Evolutionary conservation across 2,329 filamentous ascomycete species (phyloP).

Genomic region (Xylariaceae sp.): DNA sequence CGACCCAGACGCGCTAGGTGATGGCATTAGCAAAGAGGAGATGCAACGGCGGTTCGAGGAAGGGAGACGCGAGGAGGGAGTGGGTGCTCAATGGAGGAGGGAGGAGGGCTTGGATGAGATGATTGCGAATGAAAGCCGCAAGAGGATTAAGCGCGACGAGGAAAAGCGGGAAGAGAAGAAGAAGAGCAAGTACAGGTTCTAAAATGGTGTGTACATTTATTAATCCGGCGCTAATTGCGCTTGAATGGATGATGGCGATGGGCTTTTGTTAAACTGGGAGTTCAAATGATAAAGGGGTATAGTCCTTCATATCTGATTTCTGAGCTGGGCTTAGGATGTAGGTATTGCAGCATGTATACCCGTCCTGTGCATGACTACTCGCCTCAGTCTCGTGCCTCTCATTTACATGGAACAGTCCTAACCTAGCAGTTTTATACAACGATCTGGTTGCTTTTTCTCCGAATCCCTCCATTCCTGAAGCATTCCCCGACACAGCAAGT

Average conservation of each 20-base stretch:
- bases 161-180: slow-evolving; percentile 67
- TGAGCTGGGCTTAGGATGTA: neutral
- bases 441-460: neutral
- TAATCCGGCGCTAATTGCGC: neutral
- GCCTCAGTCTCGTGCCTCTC: neutral
- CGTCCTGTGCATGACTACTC: neutral
- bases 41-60: slow-evolving; percentile 75
- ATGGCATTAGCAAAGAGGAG: slow-evolving; percentile 78
- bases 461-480: no score
- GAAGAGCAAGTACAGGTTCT: slow-evolving; percentile 47
- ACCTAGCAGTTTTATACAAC: neutral
- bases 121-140: slow-evolving; percentile 90
- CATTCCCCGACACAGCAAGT: neutral
- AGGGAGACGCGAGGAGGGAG: slow-evolving; percentile 60
- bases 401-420: neutral
- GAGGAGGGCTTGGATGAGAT: slow-evolving; percentile 93
- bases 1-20: slow-evolving; percentile 74
- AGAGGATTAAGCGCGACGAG: slow-evolving; percentile 83
- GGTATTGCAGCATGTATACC: no score
- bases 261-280: neutral
- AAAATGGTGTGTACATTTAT: slow-evolving; percentile 16
- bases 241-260: neutral
- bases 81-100: slow-evolving; percentile 64
- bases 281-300: neutral
- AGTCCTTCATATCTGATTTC: neutral